These are phyloP conservation scores for Globisporangium viniferum DNA, from an alignment of 352 stramenopile species.

Conservation along the genomic window DNA sequence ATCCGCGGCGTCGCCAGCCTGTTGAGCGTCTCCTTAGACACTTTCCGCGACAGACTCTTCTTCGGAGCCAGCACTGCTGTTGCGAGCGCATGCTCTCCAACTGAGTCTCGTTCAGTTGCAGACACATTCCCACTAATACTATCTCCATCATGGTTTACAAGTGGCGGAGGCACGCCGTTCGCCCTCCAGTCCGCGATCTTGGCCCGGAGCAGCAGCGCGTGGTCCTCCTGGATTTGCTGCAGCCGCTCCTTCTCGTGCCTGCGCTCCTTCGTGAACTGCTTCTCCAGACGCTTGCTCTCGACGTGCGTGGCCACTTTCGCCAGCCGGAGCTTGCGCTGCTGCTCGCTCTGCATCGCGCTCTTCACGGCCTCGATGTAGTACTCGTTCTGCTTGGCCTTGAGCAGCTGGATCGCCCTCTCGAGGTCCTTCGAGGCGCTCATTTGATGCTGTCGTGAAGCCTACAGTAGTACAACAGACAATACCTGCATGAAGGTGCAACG, in stretches of 20 bases:
- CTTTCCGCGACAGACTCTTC: constrained; percentile 25
- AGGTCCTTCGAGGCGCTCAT: constrained; percentile 6
- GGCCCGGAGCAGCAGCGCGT: constrained; percentile 40
- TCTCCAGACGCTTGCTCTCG: constrained; percentile 46
- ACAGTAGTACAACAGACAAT: not conserved
- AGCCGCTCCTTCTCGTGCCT: constrained; percentile 44
- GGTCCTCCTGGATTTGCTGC: constrained; percentile 60
- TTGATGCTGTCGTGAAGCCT: not conserved
- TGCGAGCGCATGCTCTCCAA: not conserved
- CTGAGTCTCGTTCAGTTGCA: not conserved
- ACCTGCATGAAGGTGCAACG: not conserved
- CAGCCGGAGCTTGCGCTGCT: constrained; percentile 43
- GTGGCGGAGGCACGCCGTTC: constrained; percentile 17
- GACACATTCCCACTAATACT: not conserved
- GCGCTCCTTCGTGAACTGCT: constrained; percentile 50
- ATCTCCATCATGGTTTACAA: not conserved
- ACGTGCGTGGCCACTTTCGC: constrained; percentile 32
- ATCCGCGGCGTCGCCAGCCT: constrained; percentile 33
- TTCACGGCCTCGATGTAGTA: constrained; percentile 61
- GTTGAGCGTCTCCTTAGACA: constrained; percentile 45
- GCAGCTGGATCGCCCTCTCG: constrained; percentile 8
- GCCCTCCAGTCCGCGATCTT: constrained; percentile 58
- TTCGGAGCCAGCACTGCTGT: constrained; percentile 5
- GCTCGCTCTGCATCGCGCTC: constrained; percentile 47
- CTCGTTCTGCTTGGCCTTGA: constrained; percentile 11